Evolutionary conservation across 2,329 filamentous ascomycete species (phyloP), one percentile per base, ranked within the genome.

Genomic region (Alternaria metachromatica): DNA sequence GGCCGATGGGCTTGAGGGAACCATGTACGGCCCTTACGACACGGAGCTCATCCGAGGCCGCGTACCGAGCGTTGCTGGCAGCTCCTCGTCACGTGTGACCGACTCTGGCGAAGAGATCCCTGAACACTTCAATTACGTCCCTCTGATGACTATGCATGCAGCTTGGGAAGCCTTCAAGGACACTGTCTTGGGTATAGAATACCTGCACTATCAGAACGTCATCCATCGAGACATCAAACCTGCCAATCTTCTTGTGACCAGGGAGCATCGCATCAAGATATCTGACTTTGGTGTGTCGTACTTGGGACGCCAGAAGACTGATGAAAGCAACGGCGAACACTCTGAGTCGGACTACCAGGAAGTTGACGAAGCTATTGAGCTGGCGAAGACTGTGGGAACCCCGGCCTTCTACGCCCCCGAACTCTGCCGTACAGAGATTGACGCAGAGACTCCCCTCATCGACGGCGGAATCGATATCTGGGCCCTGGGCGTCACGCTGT

Each of bases 201-300:
- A 98, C 78, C 86, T 99, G 9, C 84, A 86, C 70, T 84, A 82
- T 63, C 84, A 86, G 66, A 82, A 82, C n/a, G 83, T 85, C 67
- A 81, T 84, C 13, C 83, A 85, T 64, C 81, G 83, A 46, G 83
- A 85, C 67, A 85, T 85, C 76, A 85, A 85, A 68, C 84, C 84
- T 18, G 94, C 95, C 41, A 98, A 98, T 77, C 86, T 99, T 7
- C 85, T 99, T 7, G 94, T 95, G 84, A 96, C 93, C 55, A 89
- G 84, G 72, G 91, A 94, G 67, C 90, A 94, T 71, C 89, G 91
- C 13, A 93, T 97, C 75, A 99, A 99, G 84, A 99, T 99, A 64
- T 98, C 96, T 6, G 96, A 99, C 76, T 99, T 99, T 82, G 96
- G 96, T 30, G 96, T 99, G 2, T 99, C 96, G 1, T 99, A 98